These are phyloP conservation scores for Aspergillus ibericus DNA, from an alignment of 2,329 filamentous ascomycete genomes.

Conservation along the genomic window DNA sequence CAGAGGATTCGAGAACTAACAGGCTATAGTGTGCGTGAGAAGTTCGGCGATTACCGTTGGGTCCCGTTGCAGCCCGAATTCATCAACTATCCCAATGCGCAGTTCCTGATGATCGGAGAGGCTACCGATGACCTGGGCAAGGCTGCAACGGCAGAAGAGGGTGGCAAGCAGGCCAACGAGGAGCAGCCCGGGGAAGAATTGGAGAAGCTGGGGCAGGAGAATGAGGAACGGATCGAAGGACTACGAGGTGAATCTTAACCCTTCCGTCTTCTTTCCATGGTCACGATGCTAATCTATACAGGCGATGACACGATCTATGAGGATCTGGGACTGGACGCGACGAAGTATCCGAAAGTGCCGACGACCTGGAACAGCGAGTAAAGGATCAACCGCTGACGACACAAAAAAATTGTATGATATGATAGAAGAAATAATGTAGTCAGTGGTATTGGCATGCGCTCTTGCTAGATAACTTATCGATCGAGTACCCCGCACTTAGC, in stretches of 20 bases:
- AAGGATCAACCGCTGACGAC: background rate
- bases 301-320: slow-evolving; percentile 62
- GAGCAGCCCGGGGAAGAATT: slow-evolving; percentile 69
- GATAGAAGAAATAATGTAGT: background rate
- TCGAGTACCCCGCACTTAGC: background rate
- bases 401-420: background rate
- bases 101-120: slow-evolving; percentile 75
- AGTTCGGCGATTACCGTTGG: slow-evolving; percentile 75
- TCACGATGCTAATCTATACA: slow-evolving; percentile 22
- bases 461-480: background rate
- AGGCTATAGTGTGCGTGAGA: slow-evolving; percentile 60
- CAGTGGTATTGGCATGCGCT: too few species aligned
- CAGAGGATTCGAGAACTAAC: too few species aligned
- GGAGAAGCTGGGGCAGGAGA: slow-evolving; percentile 73
- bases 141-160: slow-evolving; percentile 34
- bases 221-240: slow-evolving; percentile 65
- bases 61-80: slow-evolving; percentile 70
- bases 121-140: slow-evolving; percentile 36
- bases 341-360: slow-evolving; percentile 64
- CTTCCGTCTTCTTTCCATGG: background rate
- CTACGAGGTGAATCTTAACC: slow-evolving; percentile 48
- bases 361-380: slow-evolving; percentile 56
- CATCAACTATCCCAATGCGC: slow-evolving; percentile 71
- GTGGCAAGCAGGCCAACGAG: slow-evolving; percentile 55
- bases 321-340: slow-evolving; percentile 58